Evolutionary conservation across 139 green algal species (phyloP).

Genomic region (Dunaliella primolecta): DNA sequence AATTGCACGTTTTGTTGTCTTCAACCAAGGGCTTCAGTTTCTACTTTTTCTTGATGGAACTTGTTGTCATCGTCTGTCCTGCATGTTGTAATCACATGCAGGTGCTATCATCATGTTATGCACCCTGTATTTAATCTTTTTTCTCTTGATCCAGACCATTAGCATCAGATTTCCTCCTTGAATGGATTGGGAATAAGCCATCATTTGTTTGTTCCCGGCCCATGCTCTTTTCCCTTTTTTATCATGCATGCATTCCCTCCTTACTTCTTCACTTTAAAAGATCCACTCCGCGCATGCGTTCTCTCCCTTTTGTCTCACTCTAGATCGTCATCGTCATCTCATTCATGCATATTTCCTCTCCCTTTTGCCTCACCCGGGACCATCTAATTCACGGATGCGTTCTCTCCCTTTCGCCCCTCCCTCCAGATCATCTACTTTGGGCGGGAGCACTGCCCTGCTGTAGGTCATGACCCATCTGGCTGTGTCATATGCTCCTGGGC

Average conservation of each 20-base stretch:
- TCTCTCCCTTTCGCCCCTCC: constrained; percentile 34
- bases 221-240: too few species aligned
- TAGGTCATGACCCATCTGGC: constrained; percentile 56
- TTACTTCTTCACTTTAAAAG: too few species aligned
- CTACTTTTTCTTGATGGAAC: background rate
- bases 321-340: background rate
- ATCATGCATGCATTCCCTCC: too few species aligned
- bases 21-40: background rate
- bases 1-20: background rate
- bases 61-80: too few species aligned
- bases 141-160: too few species aligned
- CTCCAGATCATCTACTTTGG: constrained; percentile 84
- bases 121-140: too few species aligned
- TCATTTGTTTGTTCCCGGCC: too few species aligned
- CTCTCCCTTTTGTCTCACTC: background rate
- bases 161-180: too few species aligned
- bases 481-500: constrained; percentile 85
- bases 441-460: constrained; percentile 74
- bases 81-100: too few species aligned
- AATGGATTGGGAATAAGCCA: too few species aligned
- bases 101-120: too few species aligned
- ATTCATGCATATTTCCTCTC: background rate
- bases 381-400: background rate
- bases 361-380: background rate
- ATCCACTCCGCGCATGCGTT: background rate